These are phyloP conservation scores for Zygoascus hellenicus DNA, from an alignment of 1,139 yeast species.

Conservation along the genomic window DNA sequence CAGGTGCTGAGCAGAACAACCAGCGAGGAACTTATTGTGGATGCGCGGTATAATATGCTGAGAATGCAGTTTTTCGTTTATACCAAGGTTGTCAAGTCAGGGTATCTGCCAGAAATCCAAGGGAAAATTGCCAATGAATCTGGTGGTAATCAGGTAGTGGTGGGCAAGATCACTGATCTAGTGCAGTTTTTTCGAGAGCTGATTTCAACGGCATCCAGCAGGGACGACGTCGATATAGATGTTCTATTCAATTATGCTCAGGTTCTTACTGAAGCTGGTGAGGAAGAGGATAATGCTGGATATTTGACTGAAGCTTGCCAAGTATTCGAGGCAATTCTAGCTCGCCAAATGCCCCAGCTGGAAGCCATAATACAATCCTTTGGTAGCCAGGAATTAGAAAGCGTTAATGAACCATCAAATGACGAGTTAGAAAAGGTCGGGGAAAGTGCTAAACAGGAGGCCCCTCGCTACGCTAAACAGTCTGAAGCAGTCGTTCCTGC, in stretches of 20 bases:
- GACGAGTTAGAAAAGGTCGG: conserved; percentile 4
- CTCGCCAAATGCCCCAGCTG: conserved; percentile 18
- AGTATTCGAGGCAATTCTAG: conserved; percentile 21
- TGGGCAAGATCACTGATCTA: conserved; percentile 14
- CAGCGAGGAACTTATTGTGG: conserved; percentile 16
- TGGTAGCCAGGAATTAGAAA: background rate
- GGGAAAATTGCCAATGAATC: conserved; percentile 4
- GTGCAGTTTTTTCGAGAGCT: conserved; percentile 19
- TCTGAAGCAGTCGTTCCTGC: conserved; percentile 10
- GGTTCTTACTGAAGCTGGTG: conserved; percentile 27
- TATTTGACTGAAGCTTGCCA: conserved; percentile 18
- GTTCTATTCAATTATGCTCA: conserved; percentile 28
- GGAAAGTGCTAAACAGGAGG: background rate
- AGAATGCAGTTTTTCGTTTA: conserved; percentile 28
- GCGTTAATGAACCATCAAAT: background rate
- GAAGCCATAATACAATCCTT: conserved; percentile 6
- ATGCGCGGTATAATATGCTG: conserved; percentile 27
- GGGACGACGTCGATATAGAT: conserved; percentile 16
- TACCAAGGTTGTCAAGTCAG: conserved; percentile 22
- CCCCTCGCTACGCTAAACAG: conserved; percentile 1
- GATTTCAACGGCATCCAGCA: conserved; percentile 9
- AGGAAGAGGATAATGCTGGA: conserved; percentile 20
- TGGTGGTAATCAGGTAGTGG: conserved; percentile 11
- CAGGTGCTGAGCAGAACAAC: conserved; percentile 13
- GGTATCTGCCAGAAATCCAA: conserved; percentile 17